phyloP scores from a whole-genome alignment of 768 basidiomycete genomes.

The Amanita phalloides region DNA sequence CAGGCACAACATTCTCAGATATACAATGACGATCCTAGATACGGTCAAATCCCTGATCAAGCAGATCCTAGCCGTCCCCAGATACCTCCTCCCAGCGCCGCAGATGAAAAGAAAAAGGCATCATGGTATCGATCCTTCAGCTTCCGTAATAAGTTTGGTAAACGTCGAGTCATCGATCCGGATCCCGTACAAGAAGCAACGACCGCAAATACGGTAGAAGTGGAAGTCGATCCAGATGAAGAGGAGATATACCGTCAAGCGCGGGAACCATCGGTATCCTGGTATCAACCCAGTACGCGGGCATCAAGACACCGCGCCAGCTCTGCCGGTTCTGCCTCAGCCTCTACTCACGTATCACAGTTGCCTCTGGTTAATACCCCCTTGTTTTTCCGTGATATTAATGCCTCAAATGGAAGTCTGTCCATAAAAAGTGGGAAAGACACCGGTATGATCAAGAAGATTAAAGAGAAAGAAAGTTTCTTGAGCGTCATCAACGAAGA shows the following conservation, averaged over 20 bases:
- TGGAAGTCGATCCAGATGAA: neutral
- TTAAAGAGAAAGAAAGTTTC: conserved; percentile 17
- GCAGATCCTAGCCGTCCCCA: neutral
- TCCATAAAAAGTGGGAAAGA: conserved; percentile 15
- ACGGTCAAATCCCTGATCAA: neutral
- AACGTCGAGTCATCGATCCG: conserved; percentile 23
- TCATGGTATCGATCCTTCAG: conserved; percentile 32
- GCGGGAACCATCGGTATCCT: conserved; percentile 13
- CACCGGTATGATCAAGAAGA: conserved; percentile 6
- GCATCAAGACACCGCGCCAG: conserved; percentile 12
- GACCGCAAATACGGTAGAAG: neutral
- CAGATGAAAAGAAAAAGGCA: conserved; percentile 23
- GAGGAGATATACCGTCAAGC: conserved; percentile 12
- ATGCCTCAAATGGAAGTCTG: conserved; percentile 10
- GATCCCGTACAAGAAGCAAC: conserved; percentile 12
- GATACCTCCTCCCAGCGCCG: conserved; percentile 13
- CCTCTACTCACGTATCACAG: conserved; percentile 24
- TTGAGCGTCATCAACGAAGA: conserved; percentile 31
- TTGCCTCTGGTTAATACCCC: conserved; percentile 21
- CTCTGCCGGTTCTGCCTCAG: conserved; percentile 15
- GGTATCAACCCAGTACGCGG: conserved; percentile 19
- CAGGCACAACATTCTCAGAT: conserved; percentile 15
- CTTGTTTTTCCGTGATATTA: neutral
- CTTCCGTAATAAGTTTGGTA: conserved; percentile 18
- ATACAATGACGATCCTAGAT: neutral